These are phyloP conservation scores for Polysphondylium violaceum DNA, from an alignment of 78 protist genomes.

Conservation along the genomic window DNA sequence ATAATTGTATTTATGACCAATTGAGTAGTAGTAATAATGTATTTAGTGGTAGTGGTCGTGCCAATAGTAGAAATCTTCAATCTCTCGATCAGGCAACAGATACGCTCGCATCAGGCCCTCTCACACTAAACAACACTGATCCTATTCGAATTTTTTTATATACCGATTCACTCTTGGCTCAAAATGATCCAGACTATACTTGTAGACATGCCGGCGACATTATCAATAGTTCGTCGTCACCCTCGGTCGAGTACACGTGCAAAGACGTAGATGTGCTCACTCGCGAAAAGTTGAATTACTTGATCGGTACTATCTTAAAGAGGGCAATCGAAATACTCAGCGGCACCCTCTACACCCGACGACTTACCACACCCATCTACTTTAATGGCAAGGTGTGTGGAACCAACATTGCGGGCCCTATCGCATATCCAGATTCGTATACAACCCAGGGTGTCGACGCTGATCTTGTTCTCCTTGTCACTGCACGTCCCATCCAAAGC, in stretches of 20 bases:
- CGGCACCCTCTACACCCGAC: neutral
- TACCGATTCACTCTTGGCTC: slow-evolving; percentile 1
- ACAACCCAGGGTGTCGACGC: neutral
- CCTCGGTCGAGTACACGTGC: slow-evolving; percentile 9
- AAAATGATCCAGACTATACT: slow-evolving; percentile 11
- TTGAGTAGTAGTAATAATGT: neutral
- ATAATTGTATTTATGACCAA: neutral
- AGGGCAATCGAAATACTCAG: neutral
- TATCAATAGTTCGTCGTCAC: neutral
- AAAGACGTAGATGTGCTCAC: slow-evolving; percentile 18
- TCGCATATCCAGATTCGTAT: neutral
- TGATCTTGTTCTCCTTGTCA: slow-evolving; percentile 31
- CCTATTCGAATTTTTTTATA: slow-evolving; percentile 17
- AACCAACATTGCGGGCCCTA: neutral
- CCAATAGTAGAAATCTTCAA: neutral
- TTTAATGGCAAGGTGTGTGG: neutral
- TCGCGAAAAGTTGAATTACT: neutral
- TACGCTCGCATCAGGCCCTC: no score
- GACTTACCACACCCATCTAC: neutral
- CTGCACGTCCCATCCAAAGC: slow-evolving; percentile 39
- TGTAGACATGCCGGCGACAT: neutral
- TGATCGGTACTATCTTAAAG: neutral
- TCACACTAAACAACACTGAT: neutral
- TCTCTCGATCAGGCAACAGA: neutral
- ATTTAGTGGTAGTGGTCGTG: neutral